Conservation (phyloP, 345 rosid genomes). For the Salix purpurea region DNA sequence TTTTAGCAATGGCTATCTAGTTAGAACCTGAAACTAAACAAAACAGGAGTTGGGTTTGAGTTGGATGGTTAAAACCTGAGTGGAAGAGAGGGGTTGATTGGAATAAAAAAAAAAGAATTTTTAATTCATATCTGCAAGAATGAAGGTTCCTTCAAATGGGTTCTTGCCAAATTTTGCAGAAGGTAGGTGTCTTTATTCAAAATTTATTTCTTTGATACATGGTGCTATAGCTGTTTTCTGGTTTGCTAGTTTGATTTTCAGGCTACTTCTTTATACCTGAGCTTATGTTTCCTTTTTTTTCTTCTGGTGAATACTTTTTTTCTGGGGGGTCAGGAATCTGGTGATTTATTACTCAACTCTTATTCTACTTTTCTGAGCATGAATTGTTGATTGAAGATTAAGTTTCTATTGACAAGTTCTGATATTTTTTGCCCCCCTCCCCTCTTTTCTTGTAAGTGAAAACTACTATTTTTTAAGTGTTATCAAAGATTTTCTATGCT, state of each 20-base stretch:
- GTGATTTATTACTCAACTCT: background rate
- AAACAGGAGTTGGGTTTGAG: background rate
- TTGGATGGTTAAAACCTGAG: background rate
- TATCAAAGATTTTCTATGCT: background rate
- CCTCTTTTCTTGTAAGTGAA: background rate
- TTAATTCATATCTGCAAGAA: conserved; percentile 27
- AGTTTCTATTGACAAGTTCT: background rate
- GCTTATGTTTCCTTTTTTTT: background rate
- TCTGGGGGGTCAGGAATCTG: background rate
- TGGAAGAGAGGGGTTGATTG: conserved; percentile 19
- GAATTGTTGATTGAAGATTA: background rate
- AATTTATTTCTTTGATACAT: background rate
- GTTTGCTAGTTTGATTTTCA: background rate
- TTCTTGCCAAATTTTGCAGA: conserved; percentile 55
- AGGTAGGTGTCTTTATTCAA: conserved; percentile 43
- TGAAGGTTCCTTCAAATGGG: conserved; percentile 93
- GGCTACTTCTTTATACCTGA: background rate
- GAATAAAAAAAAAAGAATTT: background rate
- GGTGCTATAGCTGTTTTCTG: background rate
- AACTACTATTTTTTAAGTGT: background rate
- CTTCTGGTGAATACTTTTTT: background rate
- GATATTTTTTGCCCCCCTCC: background rate
- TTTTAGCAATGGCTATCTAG: conserved; percentile 19
- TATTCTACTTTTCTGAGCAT: background rate
- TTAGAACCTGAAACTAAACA: conserved; percentile 7